These are phyloP conservation scores for Coccomyxa sp. DNA, from an alignment of 139 green algal species.

Conservation along the genomic window DNA sequence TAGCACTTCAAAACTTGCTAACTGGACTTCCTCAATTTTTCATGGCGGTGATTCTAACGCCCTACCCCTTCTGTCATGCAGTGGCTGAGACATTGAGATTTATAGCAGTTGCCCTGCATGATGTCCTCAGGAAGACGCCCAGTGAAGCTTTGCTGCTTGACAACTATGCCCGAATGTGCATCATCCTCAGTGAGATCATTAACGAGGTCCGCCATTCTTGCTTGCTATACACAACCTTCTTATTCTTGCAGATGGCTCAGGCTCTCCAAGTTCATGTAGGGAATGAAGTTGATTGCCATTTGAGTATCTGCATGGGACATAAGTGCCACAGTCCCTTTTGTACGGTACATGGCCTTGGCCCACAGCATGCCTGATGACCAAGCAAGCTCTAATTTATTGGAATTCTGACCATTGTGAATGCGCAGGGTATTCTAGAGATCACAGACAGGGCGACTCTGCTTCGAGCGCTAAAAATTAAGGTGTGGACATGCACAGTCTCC, in stretches of 20 bases:
- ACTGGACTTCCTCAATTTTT: no score
- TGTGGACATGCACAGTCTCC: not conserved
- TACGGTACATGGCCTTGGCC: no score
- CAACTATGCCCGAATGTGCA: conserved; percentile 16
- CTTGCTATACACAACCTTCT: not conserved
- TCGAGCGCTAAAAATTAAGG: conserved; percentile 18
- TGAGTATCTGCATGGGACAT: not conserved
- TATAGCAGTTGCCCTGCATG: conserved; percentile 3
- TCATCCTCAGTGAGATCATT: conserved; percentile 20
- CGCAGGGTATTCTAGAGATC: conserved; percentile 12
- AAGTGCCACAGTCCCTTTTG: not conserved
- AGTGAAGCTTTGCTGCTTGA: conserved; percentile 15
- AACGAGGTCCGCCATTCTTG: conserved; percentile 9
- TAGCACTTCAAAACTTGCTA: no score
- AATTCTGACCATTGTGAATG: not conserved
- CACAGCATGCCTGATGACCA: no score
- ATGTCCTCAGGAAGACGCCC: conserved; percentile 3
- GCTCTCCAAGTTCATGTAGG: not conserved
- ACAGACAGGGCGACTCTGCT: conserved; percentile 17
- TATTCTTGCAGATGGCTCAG: no score
- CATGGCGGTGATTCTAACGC: no score
- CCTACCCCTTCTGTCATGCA: conserved; percentile 1
- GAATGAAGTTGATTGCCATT: not conserved
- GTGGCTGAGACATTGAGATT: conserved; percentile 11
- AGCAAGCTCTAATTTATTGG: no score